phyloP scores from a whole-genome alignment of 1,284 basidiomycete genomes.

The Sphaerobolus stellatus region DNA sequence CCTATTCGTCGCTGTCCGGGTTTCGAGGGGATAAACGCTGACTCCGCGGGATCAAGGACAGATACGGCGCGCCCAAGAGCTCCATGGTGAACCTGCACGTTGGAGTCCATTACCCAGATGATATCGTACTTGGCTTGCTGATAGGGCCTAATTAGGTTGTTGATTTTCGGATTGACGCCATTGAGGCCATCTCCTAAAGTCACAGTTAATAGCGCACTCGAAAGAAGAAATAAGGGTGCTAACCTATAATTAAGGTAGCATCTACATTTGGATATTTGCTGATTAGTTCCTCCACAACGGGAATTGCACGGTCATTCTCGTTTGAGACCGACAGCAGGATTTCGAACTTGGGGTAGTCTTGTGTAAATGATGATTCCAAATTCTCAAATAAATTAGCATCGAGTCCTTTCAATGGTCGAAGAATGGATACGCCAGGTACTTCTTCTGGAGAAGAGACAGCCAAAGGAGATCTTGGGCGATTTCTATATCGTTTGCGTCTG shows the following conservation, averaged over 20 bases:
- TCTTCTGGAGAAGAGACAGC: conserved; percentile 48
- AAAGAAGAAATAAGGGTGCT: conserved; percentile 26
- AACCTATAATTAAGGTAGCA: conserved; percentile 75
- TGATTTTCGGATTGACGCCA: conserved; percentile 97
- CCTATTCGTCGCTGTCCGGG: conserved; percentile 51
- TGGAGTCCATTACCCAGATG: conserved; percentile 96
- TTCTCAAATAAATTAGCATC: conserved; percentile 94
- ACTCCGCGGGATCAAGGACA: conserved; percentile 49
- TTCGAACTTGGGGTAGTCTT: conserved; percentile 88
- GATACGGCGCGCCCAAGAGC: conserved; percentile 87
- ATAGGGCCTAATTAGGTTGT: conserved; percentile 90
- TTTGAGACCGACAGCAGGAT: conserved; percentile 85
- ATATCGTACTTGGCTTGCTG: conserved; percentile 82
- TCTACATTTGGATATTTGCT: conserved; percentile 72
- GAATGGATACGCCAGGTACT: conserved; percentile 85
- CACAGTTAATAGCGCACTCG: background rate
- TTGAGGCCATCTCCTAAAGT: conserved; percentile 66
- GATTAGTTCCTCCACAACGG: conserved; percentile 74
- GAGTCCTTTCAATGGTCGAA: conserved; percentile 88
- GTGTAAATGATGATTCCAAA: conserved; percentile 84
- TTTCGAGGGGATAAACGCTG: conserved; percentile 29
- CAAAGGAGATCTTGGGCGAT: conserved; percentile 63
- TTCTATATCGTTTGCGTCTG: conserved; percentile 72
- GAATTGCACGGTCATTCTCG: conserved; percentile 78
- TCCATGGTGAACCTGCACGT: conserved; percentile 77